Evolutionary conservation across 345 rosid species (phyloP).

Genomic region (Chamaenerion angustifolium): DNA sequence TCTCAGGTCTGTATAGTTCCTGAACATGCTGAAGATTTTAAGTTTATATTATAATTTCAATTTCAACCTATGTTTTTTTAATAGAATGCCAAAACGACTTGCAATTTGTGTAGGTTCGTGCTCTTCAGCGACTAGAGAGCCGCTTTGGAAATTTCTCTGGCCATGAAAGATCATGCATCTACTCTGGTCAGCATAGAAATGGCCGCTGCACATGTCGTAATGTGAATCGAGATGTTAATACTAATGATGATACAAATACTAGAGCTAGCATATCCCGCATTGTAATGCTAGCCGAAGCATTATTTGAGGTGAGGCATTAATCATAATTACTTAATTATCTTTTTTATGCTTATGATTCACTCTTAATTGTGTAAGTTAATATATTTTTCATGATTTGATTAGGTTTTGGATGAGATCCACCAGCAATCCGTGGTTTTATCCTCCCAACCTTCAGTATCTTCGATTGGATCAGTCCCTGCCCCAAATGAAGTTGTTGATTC

Average conservation of each 20-base stretch:
- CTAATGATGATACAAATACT: slow-evolving; percentile 55
- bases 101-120: slow-evolving; percentile 48
- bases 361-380: slow-evolving; percentile 13
- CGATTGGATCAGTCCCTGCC: slow-evolving; percentile 91
- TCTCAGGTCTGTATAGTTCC: slow-evolving; percentile 63
- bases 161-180: slow-evolving; percentile 79
- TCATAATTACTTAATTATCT: background rate
- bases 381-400: slow-evolving; percentile 12
- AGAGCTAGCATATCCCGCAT: slow-evolving; percentile 97
- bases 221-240: slow-evolving; percentile 35
- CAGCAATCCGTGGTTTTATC: slow-evolving; percentile 94
- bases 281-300: slow-evolving; percentile 94
- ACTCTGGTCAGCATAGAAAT: slow-evolving; percentile 70
- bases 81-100: background rate
- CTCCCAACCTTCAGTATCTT: slow-evolving; percentile 72
- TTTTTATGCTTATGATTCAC: too few relatives aligned
- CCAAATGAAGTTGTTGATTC: slow-evolving; percentile 81
- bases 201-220: slow-evolving; percentile 75
- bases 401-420: slow-evolving; percentile 99
- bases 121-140: slow-evolving; percentile 85
- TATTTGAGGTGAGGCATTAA: slow-evolving; percentile 58
- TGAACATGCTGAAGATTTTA: background rate
- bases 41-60: background rate
- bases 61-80: too few relatives aligned
- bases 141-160: slow-evolving; percentile 82